A percentile compares a stretch with the other conserved stretches of the same genome.
Conservation (phyloP, 2,329 filamentous ascomycete species). For the Corynespora cassiicola region DNA sequence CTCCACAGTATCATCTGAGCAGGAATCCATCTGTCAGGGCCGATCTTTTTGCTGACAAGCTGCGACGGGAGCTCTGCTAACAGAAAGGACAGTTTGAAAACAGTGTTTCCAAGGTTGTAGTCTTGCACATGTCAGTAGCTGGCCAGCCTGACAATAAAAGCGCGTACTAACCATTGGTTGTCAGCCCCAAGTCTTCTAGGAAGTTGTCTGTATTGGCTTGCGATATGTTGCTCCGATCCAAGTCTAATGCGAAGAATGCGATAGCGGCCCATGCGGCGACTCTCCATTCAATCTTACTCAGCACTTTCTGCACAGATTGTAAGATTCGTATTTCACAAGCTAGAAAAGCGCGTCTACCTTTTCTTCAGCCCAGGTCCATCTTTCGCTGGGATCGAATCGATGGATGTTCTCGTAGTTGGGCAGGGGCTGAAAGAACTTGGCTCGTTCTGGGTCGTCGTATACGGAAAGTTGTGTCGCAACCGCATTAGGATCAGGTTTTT, state of each 20-base stretch:
- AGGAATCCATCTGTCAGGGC: slow-evolving; percentile 49
- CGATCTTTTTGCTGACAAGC: slow-evolving; percentile 49
- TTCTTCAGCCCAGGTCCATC: slow-evolving; percentile 63
- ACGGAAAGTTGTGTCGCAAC: slow-evolving; percentile 21
- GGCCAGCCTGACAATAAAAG: neutral
- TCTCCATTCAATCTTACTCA: slow-evolving; percentile 50
- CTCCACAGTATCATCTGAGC: slow-evolving; percentile 50
- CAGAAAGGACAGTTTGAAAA: slow-evolving; percentile 86
- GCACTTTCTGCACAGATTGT: slow-evolving; percentile 14
- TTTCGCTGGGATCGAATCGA: slow-evolving; percentile 60
- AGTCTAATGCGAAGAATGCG: slow-evolving; percentile 58
- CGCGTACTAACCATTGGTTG: slow-evolving; percentile 21
- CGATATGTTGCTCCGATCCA: slow-evolving; percentile 51
- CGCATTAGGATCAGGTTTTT: slow-evolving; percentile 15
- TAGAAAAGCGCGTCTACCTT: slow-evolving; percentile 38
- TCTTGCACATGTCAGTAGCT: slow-evolving; percentile 11
- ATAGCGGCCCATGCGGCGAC: slow-evolving; percentile 57
- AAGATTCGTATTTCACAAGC: neutral
- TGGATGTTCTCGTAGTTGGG: slow-evolving; percentile 62
- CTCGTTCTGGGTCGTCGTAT: slow-evolving; percentile 18
- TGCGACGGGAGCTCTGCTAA: slow-evolving; percentile 50
- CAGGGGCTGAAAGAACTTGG: slow-evolving; percentile 45
- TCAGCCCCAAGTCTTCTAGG: slow-evolving; percentile 25
- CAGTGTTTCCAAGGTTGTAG: slow-evolving; percentile 37
- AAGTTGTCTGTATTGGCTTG: slow-evolving; percentile 33